phyloP scores from a whole-genome alignment of 495 filamentous ascomycete genomes.

The Coniosporium apollinis region DNA sequence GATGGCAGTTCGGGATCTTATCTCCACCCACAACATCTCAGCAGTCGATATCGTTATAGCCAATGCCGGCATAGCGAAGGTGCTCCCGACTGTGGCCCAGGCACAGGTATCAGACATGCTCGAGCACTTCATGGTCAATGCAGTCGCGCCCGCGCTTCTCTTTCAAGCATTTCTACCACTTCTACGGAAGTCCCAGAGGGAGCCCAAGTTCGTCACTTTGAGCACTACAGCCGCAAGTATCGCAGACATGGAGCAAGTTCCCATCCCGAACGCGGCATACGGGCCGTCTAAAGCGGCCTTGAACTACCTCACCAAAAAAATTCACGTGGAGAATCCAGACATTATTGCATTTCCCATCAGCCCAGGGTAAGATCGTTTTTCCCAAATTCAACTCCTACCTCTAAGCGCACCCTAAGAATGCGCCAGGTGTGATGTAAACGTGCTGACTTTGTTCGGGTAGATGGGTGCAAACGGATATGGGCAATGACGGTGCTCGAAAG shows the following conservation, averaged over 20 bases:
- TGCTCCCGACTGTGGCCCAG: constrained; percentile 9
- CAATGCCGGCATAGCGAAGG: constrained; percentile 27
- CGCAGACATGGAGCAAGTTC: constrained; percentile 8
- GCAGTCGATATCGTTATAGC: constrained; percentile 34
- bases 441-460: not conserved
- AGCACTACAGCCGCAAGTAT: constrained; percentile 20
- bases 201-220: constrained; percentile 25
- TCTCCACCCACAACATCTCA: constrained; percentile 17
- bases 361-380: constrained; percentile 20
- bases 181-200: constrained; percentile 14
- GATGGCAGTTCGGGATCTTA: constrained; percentile 16
- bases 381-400: not conserved
- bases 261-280: constrained; percentile 16
- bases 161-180: constrained; percentile 26
- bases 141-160: constrained; percentile 20
- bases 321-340: constrained; percentile 22
- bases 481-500: not conserved
- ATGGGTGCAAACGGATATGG: constrained; percentile 3
- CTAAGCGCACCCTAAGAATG: not conserved
- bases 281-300: constrained; percentile 25
- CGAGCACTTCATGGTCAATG: constrained; percentile 26
- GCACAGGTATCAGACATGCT: constrained; percentile 18
- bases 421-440: no score
- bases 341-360: constrained; percentile 20
- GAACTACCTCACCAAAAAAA: constrained; percentile 25